Base-by-base conservation (phyloP, 495 filamentous ascomycete genomes). In the Lasiosphaeria hispida region DNA sequence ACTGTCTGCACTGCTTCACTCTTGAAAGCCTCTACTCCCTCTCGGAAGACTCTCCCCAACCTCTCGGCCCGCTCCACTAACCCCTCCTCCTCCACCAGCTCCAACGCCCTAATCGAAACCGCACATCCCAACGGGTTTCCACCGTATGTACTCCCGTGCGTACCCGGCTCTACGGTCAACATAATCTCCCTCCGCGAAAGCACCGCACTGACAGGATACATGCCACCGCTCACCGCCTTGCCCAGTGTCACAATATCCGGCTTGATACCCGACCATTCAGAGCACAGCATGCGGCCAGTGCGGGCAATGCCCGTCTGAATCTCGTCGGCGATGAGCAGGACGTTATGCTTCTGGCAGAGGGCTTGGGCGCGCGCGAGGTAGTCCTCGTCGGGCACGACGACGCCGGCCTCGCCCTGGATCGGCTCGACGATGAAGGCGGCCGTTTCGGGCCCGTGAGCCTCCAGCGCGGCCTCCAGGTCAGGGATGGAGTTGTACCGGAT, bases 191-290 rank as follows among this genome's bases (percentile, higher is more conserved):
- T 91, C 62, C 85, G 85, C 13, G 87, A 89, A 47, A 99, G 80
- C 49, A 99, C 94, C 66, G 87, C 91, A 36, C 92, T 97, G 38
- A 99, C 94, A 19, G 94, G 94, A 73, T 99, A 97, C 89, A 99
- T 95, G 69, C 94, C 94, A 54, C 94, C 94, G 39, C 91, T 96
- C 67, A 99, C 93, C 58, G 94, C 94, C 80, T 99, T 99, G 60
- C 94, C 94, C 40, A 99, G 83, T 50, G 96, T 83, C 30, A 99
- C 87, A 67, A 99, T 77, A 69, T 99, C 95, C 13, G 94, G 94
- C 76, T 92, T 94, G 78, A 99, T 89, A 57, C 86, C 88, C 51
- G 90, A 87, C 91, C 95, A 97, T 72, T 97, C 87, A 65, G 86
- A 87, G 79, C 94, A 97, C 23, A 99, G 81, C 72, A 99, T 86